Evolutionary conservation across 1,139 yeast genomes (phyloP), one percentile per base, ranked within the genome.

Genomic region (Hyphopichia burtonii): DNA sequence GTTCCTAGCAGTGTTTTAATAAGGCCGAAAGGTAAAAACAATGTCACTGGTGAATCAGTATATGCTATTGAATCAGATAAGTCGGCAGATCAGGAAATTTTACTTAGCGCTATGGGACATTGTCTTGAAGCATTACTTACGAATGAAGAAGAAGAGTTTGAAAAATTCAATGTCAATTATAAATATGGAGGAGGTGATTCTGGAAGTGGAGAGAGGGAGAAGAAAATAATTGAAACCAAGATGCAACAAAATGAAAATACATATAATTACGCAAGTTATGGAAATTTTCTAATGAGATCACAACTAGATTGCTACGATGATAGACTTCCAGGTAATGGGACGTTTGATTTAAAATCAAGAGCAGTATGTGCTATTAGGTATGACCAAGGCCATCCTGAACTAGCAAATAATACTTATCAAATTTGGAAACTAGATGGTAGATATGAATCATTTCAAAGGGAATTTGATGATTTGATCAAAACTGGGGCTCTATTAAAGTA

Each of bases 331-430:
- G 96, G 96, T 0, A 83, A 86, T 11, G 98, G 98, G 0, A 83
- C 90, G 0, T 93, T 93, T 70, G 99, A 93, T 63, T 69, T 93
- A 44, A 93, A 93, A 54, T 87, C 97, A 0, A 70, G 99, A 47
- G 98, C 98, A 0, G 95, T 86, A 0, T 81, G 89, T 45, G 89
- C 96, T 0, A 82, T 91, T 0, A 71, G 99, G 38, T 81, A 86
- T 61, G 96, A 90, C 61, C 64, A 86, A 37, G 71, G 75, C n/a
- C 79, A 82, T 54, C 82, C 83, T 0, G 82, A 73, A 41, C 61
- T 71, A 12, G 66, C 69, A 27, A 78, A 78, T 40, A 76, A 76
- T 18, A 76, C 84, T 0, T 93, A 93, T 57, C 85, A 83, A 50
- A 77, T 90, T 18, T 66, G 75, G 56, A 76, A 76, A 50, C 63